Evolutionary conservation across 2,329 filamentous ascomycete genomes (phyloP).

Genomic region (Coniochaeta hoffmannii): DNA sequence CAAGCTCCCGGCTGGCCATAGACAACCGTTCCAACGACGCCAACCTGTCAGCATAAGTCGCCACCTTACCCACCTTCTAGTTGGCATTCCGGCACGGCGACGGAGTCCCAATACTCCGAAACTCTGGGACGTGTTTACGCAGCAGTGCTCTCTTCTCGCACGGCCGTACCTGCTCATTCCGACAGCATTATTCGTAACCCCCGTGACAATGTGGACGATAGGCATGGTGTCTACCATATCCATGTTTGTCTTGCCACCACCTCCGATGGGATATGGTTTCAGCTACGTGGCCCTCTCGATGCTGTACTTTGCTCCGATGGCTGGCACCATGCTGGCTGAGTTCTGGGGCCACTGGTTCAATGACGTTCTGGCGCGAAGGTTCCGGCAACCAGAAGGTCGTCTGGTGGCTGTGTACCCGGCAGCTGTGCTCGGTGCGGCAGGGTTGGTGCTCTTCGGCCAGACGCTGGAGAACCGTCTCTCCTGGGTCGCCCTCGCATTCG

Average conservation of each 20-base stretch:
- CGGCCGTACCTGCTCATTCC: slow-evolving; percentile 9
- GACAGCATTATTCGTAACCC: slow-evolving; percentile 9
- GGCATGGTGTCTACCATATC: slow-evolving; percentile 35
- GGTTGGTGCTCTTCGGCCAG: slow-evolving; percentile 35
- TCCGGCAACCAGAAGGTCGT: slow-evolving; percentile 34
- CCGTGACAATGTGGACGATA: slow-evolving; percentile 26
- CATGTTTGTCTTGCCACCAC: slow-evolving; percentile 29
- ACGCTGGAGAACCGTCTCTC: slow-evolving; percentile 31
- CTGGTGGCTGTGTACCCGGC: slow-evolving; percentile 31
- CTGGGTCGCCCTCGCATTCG: slow-evolving; percentile 33
- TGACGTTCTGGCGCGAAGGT: slow-evolving; percentile 28
- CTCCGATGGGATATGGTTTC: slow-evolving; percentile 30
- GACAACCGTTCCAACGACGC: background rate
- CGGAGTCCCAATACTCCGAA: slow-evolving; percentile 1
- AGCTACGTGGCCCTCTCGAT: slow-evolving; percentile 26
- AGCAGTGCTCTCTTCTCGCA: slow-evolving; percentile 7
- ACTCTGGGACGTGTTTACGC: slow-evolving; percentile 6
- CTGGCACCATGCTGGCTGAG: slow-evolving; percentile 36
- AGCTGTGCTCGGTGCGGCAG: slow-evolving; percentile 30
- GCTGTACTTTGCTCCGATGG: slow-evolving; percentile 39
- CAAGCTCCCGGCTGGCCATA: background rate
- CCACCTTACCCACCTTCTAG: slow-evolving; percentile 2
- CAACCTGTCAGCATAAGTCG: slow-evolving; percentile 3
- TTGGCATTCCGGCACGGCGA: slow-evolving; percentile 7
- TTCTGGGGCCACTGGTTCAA: slow-evolving; percentile 38